Percentiles rank a stretch among this genome's conserved stretches.
phyloP scores from a whole-genome alignment of 2,329 filamentous ascomycete species.

The Lachnellula subtilissima region DNA sequence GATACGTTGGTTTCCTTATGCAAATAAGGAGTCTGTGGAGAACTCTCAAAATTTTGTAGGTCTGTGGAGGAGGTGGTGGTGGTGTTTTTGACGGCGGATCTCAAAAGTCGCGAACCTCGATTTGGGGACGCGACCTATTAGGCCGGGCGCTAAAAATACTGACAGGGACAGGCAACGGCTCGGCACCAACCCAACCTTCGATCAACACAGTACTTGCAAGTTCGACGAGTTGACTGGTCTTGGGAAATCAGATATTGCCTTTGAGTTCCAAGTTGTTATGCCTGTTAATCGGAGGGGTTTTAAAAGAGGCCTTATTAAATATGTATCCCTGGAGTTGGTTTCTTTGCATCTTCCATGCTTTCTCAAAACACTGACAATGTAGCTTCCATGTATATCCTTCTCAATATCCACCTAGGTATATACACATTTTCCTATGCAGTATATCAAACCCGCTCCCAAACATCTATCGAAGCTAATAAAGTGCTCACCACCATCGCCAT shows the following conservation, averaged over 20 bases:
- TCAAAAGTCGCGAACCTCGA: background rate
- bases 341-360: too few relatives aligned
- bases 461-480: slow-evolving; percentile 52
- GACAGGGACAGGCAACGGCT: background rate
- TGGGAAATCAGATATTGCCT: too few relatives aligned
- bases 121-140: slow-evolving; percentile 6
- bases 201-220: background rate
- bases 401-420: too few relatives aligned
- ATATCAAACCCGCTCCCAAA: slow-evolving; percentile 46
- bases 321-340: too few relatives aligned
- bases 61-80: background rate
- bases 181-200: background rate
- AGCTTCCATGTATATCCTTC: too few relatives aligned
- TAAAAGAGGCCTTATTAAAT: too few relatives aligned
- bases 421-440: background rate
- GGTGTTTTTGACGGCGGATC: background rate
- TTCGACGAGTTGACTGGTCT: too few relatives aligned
- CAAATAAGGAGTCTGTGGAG: background rate
- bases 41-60: background rate
- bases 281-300: too few relatives aligned
- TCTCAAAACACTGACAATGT: too few relatives aligned
- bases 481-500: slow-evolving; percentile 58
- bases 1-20: background rate
- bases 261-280: too few relatives aligned
- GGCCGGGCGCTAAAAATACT: background rate